Percentiles rank a stretch among this genome's conserved stretches.
Evolutionary conservation across 1,284 basidiomycete genomes (phyloP).

Genomic region (Amylostereum areolatum): DNA sequence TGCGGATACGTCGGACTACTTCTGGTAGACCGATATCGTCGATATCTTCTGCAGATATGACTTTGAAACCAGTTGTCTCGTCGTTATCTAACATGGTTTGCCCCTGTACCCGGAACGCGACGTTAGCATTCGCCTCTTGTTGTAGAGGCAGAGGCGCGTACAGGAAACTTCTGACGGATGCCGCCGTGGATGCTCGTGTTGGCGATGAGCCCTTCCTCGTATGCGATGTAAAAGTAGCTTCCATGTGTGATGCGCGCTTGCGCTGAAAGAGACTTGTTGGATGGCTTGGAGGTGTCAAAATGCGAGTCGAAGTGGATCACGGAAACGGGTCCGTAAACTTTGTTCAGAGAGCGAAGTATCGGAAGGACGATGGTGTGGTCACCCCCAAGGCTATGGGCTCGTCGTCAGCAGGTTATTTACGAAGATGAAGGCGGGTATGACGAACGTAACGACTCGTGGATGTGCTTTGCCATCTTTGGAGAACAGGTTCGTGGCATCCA

Average conservation of each 20-base stretch:
- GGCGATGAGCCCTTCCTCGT: slow-evolving; percentile 65
- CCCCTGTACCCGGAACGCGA: no score
- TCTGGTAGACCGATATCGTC: slow-evolving; percentile 62
- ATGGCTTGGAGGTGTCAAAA: slow-evolving; percentile 54
- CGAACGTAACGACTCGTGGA: slow-evolving; percentile 63
- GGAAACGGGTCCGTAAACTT: slow-evolving; percentile 69
- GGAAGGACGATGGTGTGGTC: slow-evolving; percentile 78
- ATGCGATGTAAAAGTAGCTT: slow-evolving; percentile 70
- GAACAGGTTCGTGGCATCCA: slow-evolving; percentile 21
- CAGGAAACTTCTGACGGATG: slow-evolving; percentile 66
- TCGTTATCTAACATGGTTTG: slow-evolving; percentile 43
- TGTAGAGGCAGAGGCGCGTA: slow-evolving; percentile 22
- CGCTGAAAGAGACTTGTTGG: slow-evolving; percentile 46
- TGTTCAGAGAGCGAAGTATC: slow-evolving; percentile 66
- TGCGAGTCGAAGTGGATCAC: slow-evolving; percentile 83
- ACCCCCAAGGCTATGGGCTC: slow-evolving; percentile 54
- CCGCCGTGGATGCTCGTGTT: slow-evolving; percentile 75
- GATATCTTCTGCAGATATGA: slow-evolving; percentile 69
- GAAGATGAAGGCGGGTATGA: background rate
- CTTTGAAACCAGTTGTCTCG: slow-evolving; percentile 56
- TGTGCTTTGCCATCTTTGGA: slow-evolving; percentile 52
- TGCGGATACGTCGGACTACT: slow-evolving; percentile 57
- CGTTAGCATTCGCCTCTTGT: no score
- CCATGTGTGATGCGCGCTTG: slow-evolving; percentile 70
- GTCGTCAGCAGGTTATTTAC: background rate